Base-by-base conservation (phyloP, 192 early-diverging fungal species). In the Powellomyces hirtus region DNA sequence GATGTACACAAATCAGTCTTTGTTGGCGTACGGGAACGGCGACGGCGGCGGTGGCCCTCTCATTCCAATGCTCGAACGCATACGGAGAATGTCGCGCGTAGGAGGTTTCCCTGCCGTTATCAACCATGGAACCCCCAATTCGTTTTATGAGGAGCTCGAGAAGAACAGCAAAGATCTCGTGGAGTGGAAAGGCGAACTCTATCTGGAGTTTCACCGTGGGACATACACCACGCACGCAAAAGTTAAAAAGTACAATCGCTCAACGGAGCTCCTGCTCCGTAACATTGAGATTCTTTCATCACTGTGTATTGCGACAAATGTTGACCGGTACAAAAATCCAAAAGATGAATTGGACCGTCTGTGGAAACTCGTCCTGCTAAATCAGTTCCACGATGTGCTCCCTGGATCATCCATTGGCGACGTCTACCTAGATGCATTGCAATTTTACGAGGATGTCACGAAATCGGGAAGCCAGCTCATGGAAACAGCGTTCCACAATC, bases 311-410 rank as follows among this genome's bases (percentile, higher is more conserved):
- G 55, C 77, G 4, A 66, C 45, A 20, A 51, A 68, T 0, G 68
- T 62, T 2, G 36, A 34, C 14, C 46, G 55, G 1, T 77, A 62
- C 64, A 35, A 18, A 26, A 93, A 98, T 64, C 94, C 93, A 4
- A 86, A 90, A 37, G 74, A 70, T 0, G 87, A 91, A 51, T 64
- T 99, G 1, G 90, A 91, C 37, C 75, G 86, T 0, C 72, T 94
- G 40, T 99, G 97, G 97, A 94, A 97, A 73, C 74, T 89, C 49
- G 72, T 95, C 11, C 85, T 93, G 22, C 80, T 99, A 79, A 94
- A 92, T 70, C 97, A 99, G 84, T 99, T 99, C 73, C 97, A 99
- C 68, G 96, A 98, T 77, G 92, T 98, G 2, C 79, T 99, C 44
- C 94, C 97, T 0, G 97, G 97, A 0, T 90, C 91, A 2, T 81